phyloP scores from a whole-genome alignment of 495 filamentous ascomycete species.

The Xylaria sp. region DNA sequence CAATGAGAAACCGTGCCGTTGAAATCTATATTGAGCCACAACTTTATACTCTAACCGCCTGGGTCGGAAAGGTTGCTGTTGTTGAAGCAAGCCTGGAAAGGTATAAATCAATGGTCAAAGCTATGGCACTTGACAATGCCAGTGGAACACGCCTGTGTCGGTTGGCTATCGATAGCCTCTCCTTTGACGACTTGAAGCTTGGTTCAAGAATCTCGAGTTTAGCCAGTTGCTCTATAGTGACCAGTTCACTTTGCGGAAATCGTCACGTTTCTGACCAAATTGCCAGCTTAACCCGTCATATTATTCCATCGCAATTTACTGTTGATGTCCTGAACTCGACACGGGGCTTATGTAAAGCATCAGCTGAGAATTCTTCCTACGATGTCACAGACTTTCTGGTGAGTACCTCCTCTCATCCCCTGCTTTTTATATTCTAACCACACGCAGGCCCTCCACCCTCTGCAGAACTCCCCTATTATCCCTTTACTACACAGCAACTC shows the following conservation, averaged over 20 bases:
- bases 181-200: conserved; percentile 44
- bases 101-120: conserved; percentile 38
- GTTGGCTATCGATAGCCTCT: conserved; percentile 46
- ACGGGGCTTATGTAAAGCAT: conserved; percentile 19
- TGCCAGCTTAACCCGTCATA: background rate
- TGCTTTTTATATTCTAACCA: conserved; percentile 22
- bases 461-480: conserved; percentile 67
- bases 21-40: conserved; percentile 77
- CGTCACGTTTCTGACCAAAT: conserved; percentile 10
- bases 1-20: conserved; percentile 94
- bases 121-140: conserved; percentile 25
- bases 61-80: conserved; percentile 43
- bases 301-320: conserved; percentile 26
- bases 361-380: conserved; percentile 22
- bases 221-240: conserved; percentile 2
- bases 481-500: conserved; percentile 42
- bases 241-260: conserved; percentile 16
- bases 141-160: conserved; percentile 29
- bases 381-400: conserved; percentile 35
- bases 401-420: conserved; percentile 29
- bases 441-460: conserved; percentile 53
- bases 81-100: conserved; percentile 53
- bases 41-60: conserved; percentile 25
- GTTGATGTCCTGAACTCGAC: conserved; percentile 32
- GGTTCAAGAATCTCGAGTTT: conserved; percentile 39